These are phyloP conservation scores for Fusarium sp. DNA, from an alignment of 2,329 filamentous ascomycete species.

Conservation along the genomic window DNA sequence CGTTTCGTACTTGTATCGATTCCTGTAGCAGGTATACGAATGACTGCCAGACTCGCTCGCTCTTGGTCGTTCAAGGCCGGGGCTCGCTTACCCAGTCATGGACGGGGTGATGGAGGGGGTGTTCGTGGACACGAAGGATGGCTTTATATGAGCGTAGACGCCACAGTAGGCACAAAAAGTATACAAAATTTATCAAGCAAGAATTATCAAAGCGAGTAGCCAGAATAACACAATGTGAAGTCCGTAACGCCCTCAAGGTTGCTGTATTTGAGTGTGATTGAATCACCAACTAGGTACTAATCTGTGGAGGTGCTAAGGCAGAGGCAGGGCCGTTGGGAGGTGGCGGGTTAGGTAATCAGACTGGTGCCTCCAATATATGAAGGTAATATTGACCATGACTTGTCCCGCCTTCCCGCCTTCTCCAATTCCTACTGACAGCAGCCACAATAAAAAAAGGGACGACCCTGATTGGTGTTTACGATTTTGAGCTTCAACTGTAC, in stretches of 20 bases:
- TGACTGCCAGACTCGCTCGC: slow-evolving; percentile 28
- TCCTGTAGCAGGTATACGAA: slow-evolving; percentile 18
- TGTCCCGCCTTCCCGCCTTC: neutral
- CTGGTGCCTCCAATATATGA: neutral
- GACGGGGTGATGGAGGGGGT: slow-evolving; percentile 32
- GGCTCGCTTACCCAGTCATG: slow-evolving; percentile 42
- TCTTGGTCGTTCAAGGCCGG: slow-evolving; percentile 28
- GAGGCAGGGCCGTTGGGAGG: slow-evolving; percentile 32
- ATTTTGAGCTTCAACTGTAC: neutral
- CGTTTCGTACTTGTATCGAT: neutral
- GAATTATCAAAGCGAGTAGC: neutral
- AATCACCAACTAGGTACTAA: slow-evolving; percentile 30
- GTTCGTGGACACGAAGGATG: slow-evolving; percentile 24
- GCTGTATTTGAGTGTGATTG: slow-evolving; percentile 37
- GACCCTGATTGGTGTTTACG: neutral
- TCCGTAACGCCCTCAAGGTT: slow-evolving; percentile 15
- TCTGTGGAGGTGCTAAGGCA: slow-evolving; percentile 41
- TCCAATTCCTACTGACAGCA: slow-evolving; percentile 15
- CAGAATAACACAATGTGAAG: slow-evolving; percentile 4
- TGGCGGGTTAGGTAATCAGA: slow-evolving; percentile 24
- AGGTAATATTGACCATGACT: neutral
- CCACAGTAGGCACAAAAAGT: slow-evolving; percentile 2
- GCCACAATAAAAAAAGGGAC: neutral
- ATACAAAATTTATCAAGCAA: slow-evolving; percentile 1
- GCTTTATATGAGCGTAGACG: slow-evolving; percentile 19